Evolutionary conservation across 2,329 filamentous ascomycete genomes (phyloP), one percentile per base, ranked within the genome.

Genomic region (Claviceps quebecensis): DNA sequence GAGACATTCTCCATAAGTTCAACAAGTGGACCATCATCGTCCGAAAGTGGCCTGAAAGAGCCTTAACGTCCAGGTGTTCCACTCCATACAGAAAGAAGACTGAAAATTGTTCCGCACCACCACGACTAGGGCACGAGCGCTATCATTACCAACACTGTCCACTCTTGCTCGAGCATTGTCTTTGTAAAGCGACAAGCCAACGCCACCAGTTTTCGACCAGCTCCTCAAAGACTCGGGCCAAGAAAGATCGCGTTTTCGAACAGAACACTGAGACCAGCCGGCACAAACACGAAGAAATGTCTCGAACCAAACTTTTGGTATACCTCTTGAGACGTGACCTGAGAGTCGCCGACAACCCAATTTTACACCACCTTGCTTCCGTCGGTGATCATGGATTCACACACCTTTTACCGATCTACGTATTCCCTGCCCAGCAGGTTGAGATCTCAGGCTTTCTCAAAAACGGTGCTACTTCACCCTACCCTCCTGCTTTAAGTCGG

Each of bases 391-490:
- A 79, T 61, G 72, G 70, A 4, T 81, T 75, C 59, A 86, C 83
- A 1, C 84, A 90, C 61, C 63, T 90, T 1, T 70, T 91, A 1
- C 86, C 86, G 7, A 66, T 88, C 41, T 87, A 82, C 60, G 69
- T 87, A 19, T 80, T 89, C 49, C 72, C 80, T 0, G 76, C 84
- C 2, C 73, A 85, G 49, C 85, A 91, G 58, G 69, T 90, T 22
- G 86, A 91, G 61, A 72, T 86, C 1, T 85, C 83, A 0, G 87
- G 87, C 1, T 86, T 91, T 59, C 67, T 90, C n/a, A 66, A 68
- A 14, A 63, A 74, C 45, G 68, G 71, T 11, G 58, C 67, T 47
- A 66, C 70, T 47, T 84, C 75, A 6, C 86, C 86, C 0, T 89
- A 85, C 55, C 81, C 81, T 0, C 77, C 81, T 59, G 84, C 86